Evolutionary conservation across 2,329 filamentous ascomycete species (phyloP).

Genomic region (Aureobasidium sp.): DNA sequence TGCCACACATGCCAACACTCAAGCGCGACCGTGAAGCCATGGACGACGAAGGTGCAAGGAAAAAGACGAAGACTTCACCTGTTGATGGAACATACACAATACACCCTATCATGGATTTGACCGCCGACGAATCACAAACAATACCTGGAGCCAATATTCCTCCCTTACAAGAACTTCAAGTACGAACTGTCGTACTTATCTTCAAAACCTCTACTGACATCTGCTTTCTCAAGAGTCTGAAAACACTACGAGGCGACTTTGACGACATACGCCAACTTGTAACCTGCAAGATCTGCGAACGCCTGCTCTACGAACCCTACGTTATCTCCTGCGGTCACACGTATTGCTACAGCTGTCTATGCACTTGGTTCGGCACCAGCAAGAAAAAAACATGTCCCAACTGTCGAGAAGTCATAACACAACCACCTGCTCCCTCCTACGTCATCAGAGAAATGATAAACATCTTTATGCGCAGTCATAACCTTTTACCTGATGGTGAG

Average conservation of each 20-base stretch:
- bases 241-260: constrained; percentile 42
- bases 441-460: constrained; percentile 59
- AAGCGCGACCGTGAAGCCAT: constrained; percentile 7
- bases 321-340: constrained; percentile 63
- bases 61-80: not conserved
- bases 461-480: constrained; percentile 53
- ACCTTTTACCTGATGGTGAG: constrained; percentile 57
- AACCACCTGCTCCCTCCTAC: constrained; percentile 58
- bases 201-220: not conserved
- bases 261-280: constrained; percentile 54
- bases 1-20: constrained; percentile 15
- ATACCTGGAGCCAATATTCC: not conserved
- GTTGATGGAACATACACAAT: not conserved
- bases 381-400: constrained; percentile 64
- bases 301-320: constrained; percentile 63
- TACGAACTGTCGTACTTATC: not conserved
- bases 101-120: not conserved
- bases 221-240: not conserved
- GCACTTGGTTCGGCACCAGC: constrained; percentile 47
- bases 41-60: constrained; percentile 12
- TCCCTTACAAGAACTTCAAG: not conserved
- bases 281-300: constrained; percentile 63
- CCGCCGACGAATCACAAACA: not conserved
- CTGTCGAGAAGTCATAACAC: constrained; percentile 53
- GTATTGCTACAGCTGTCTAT: constrained; percentile 56